These are phyloP conservation scores for Boletus pseudopeckii DNA, from an alignment of 768 basidiomycete genomes.

Conservation along the genomic window DNA sequence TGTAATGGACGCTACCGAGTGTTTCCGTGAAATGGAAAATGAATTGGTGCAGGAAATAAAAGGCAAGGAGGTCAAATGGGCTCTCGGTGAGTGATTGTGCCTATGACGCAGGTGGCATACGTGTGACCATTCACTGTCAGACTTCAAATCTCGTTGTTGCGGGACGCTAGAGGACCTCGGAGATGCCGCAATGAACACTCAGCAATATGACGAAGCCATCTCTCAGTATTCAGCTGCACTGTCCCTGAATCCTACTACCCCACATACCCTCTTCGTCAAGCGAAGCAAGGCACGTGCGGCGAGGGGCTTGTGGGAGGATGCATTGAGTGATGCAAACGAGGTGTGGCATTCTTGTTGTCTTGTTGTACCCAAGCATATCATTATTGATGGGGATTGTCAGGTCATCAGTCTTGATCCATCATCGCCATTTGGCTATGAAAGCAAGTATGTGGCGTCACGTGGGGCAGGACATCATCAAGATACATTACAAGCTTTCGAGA, in stretches of 20 bases:
- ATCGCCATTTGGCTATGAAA: too few species aligned
- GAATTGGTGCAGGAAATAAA: not conserved
- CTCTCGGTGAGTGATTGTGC: not conserved
- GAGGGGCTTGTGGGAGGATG: not conserved
- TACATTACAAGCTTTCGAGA: not conserved
- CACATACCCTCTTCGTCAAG: not conserved
- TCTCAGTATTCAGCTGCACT: not conserved
- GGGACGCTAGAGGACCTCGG: not conserved
- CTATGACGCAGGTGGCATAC: not conserved
- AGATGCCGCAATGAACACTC: not conserved
- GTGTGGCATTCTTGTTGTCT: too few species aligned
- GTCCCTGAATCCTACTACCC: not conserved
- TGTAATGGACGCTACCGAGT: not conserved
- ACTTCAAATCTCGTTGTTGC: not conserved
- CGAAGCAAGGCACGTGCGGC: not conserved
- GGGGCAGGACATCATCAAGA: not conserved
- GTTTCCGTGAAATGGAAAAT: not conserved
- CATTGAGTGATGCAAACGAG: not conserved
- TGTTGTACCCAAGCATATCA: too few species aligned
- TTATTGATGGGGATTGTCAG: too few species aligned
- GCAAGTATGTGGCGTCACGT: not conserved
- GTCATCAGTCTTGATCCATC: too few species aligned
- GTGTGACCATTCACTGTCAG: not conserved
- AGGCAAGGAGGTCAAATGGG: not conserved
- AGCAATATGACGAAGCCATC: not conserved